phyloP scores from a whole-genome alignment of 768 basidiomycete genomes.

The Porpolomopsis calyptriformis region DNA sequence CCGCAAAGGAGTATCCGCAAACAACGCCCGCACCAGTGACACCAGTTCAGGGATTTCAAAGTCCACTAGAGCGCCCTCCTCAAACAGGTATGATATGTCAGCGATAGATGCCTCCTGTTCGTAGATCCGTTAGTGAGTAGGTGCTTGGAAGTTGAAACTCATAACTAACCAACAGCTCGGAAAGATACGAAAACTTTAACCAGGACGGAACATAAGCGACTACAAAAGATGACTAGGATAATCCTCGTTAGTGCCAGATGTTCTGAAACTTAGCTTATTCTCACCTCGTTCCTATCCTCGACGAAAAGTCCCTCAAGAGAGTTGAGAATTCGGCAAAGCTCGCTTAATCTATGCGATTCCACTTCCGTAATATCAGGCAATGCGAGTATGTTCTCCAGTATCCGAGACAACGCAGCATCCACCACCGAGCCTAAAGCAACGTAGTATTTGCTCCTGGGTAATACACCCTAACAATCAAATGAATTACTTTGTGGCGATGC shows the following conservation, averaged over 20 bases:
- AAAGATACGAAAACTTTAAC: conserved; percentile 92
- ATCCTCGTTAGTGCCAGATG: not conserved
- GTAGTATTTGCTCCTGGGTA: conserved; percentile 66
- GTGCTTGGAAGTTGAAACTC: not conserved
- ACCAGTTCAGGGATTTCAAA: conserved; percentile 79
- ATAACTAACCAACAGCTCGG: conserved; percentile 74
- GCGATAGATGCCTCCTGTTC: conserved; percentile 81
- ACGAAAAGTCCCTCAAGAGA: conserved; percentile 75
- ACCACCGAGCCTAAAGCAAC: conserved; percentile 59
- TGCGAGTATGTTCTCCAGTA: conserved; percentile 64
- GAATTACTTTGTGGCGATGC: not conserved
- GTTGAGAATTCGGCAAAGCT: conserved; percentile 70
- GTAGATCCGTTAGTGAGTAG: not conserved
- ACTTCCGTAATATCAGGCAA: conserved; percentile 80
- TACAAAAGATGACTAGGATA: conserved; percentile 53
- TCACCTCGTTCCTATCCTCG: conserved; percentile 50
- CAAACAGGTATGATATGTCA: conserved; percentile 86
- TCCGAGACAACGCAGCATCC: conserved; percentile 53
- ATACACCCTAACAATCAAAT: conserved; percentile 39
- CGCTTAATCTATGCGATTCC: conserved; percentile 75
- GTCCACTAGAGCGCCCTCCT: conserved; percentile 83
- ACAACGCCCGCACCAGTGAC: conserved; percentile 72
- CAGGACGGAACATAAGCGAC: conserved; percentile 84
- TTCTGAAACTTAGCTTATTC: conserved; percentile 9
- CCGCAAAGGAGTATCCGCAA: conserved; percentile 77